phyloP scores from a whole-genome alignment of 192 early-diverging fungal species.

The Linnemannia elongata region DNA sequence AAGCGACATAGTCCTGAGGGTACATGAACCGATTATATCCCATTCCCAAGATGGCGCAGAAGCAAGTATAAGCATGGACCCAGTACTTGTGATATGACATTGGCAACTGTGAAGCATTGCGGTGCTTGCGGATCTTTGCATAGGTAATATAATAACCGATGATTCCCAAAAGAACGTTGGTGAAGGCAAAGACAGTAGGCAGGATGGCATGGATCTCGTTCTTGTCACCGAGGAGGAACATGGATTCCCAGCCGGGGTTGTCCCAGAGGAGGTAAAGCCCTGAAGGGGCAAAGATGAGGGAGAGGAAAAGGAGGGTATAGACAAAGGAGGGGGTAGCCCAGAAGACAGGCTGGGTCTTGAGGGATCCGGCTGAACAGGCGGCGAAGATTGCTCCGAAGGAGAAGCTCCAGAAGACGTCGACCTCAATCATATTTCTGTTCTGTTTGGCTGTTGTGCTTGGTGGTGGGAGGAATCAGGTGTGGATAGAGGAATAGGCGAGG shows the following conservation, averaged over 20 bases:
- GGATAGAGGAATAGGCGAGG: not conserved
- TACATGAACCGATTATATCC: conserved; percentile 56
- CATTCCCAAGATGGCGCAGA: conserved; percentile 52
- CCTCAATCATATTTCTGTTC: conserved; percentile 37
- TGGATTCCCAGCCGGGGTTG: conserved; percentile 57
- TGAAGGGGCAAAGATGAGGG: conserved; percentile 56
- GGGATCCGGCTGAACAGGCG: conserved; percentile 32
- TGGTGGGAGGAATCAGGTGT: not conserved
- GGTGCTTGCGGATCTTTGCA: conserved; percentile 24
- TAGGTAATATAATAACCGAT: conserved; percentile 55
- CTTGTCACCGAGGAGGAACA: conserved; percentile 57
- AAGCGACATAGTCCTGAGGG: conserved; percentile 45
- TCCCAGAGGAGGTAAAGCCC: conserved; percentile 55
- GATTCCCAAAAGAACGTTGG: conserved; percentile 50
- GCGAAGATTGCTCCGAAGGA: conserved; percentile 46
- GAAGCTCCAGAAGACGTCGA: conserved; percentile 56
- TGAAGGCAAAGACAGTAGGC: conserved; percentile 53
- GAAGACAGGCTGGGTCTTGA: conserved; percentile 16
- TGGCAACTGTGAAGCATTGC: conserved; percentile 1
- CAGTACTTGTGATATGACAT: conserved; percentile 49
- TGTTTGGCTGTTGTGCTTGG: not conserved
- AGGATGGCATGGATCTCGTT: conserved; percentile 53
- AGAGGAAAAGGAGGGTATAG: conserved; percentile 51
- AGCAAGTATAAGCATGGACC: conserved; percentile 54
- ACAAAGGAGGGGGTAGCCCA: conserved; percentile 51